Evolutionary conservation across 225 moss, liverwort and hornwort species (phyloP).

Genomic region (Physcomitrellopsis africana): DNA sequence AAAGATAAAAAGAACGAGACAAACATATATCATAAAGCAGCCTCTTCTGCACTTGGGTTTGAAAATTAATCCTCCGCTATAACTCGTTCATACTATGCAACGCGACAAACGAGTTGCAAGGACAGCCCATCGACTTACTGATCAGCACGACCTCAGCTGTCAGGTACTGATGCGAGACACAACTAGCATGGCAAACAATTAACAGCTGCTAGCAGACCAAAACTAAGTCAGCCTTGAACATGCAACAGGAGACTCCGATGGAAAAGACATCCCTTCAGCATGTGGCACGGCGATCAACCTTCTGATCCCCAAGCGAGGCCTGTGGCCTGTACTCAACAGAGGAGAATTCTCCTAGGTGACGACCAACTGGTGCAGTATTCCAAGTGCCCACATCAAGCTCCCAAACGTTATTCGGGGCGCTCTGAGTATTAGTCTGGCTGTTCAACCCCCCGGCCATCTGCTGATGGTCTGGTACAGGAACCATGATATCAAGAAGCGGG

Average conservation of each 20-base stretch:
- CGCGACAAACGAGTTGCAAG: constrained; percentile 43
- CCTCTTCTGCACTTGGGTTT: constrained; percentile 26
- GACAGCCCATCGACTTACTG: constrained; percentile 42
- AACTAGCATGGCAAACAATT: constrained; percentile 48
- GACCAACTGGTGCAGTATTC: constrained; percentile 49
- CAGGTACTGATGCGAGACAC: constrained; percentile 44
- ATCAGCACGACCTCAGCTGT: constrained; percentile 47
- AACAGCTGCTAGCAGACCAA: constrained; percentile 48
- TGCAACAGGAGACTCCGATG: constrained; percentile 32
- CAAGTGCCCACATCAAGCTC: constrained; percentile 56
- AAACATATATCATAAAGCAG: constrained; percentile 22
- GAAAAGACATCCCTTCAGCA: constrained; percentile 39
- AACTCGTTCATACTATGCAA: constrained; percentile 47
- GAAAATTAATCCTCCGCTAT: constrained; percentile 34
- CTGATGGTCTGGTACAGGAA: constrained; percentile 34
- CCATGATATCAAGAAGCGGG: constrained; percentile 46
- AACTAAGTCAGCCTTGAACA: constrained; percentile 36
- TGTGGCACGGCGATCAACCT: constrained; percentile 38
- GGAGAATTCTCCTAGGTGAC: constrained; percentile 49
- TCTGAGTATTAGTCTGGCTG: constrained; percentile 37
- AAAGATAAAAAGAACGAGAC: constrained; percentile 25
- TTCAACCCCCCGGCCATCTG: constrained; percentile 45
- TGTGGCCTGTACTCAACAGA: constrained; percentile 53
- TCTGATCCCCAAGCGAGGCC: constrained; percentile 54
- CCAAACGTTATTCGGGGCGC: constrained; percentile 52